Conservation (phyloP, 306 rosid genomes). For the Vigna nakashimae region DNA sequence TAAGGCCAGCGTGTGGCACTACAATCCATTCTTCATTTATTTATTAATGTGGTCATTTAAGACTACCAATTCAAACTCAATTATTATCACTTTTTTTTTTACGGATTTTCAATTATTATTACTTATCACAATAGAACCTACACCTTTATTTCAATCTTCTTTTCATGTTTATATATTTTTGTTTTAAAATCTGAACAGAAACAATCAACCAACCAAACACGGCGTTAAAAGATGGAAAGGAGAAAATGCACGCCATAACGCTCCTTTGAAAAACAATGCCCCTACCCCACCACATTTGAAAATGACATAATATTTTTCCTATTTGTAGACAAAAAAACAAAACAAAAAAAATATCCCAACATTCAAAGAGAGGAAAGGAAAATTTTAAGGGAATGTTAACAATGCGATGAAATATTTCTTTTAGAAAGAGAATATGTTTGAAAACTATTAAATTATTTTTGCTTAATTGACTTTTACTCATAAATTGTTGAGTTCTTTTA, state of each 20-base stretch:
- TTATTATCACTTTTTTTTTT: not conserved
- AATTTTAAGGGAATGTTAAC: not conserved
- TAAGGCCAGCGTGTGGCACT: constrained; percentile 4
- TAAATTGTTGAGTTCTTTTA: too few relatives aligned
- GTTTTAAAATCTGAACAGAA: not conserved
- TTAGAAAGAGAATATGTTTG: not conserved
- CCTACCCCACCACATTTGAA: not conserved
- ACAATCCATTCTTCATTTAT: not conserved
- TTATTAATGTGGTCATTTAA: not conserved
- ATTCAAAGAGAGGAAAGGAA: not conserved
- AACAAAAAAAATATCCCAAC: not conserved
- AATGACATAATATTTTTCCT: not conserved
- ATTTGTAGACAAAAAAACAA: not conserved
- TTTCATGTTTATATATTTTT: not conserved
- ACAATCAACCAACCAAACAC: not conserved
- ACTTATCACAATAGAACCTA: not conserved
- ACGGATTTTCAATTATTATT: not conserved
- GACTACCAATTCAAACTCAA: constrained; percentile 20
- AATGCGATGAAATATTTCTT: not conserved
- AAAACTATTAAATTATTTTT: too few relatives aligned
- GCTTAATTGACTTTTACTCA: too few relatives aligned
- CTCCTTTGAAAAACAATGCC: not conserved
- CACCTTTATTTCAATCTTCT: not conserved
- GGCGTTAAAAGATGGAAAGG: not conserved
- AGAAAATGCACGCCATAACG: not conserved